Base-by-base conservation (phyloP, 768 basidiomycete genomes). In the Phaeotremella skinneri region DNA sequence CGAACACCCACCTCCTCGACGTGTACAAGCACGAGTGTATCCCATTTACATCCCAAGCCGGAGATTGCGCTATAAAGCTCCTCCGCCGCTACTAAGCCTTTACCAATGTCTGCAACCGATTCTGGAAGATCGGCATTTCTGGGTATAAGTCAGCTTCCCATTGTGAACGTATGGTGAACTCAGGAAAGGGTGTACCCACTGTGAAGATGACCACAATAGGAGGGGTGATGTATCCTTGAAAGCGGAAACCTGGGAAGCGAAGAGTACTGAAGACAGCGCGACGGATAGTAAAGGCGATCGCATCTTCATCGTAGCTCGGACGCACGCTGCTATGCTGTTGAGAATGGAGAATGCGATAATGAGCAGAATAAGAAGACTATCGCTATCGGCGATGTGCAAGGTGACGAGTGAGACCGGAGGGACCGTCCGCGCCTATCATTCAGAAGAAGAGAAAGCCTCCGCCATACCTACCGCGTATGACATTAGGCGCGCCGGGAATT, bases 201-300 rank as follows among this genome's bases (percentile, higher is more conserved):
- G 66, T 30, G 55, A 55, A 13, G 69, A 63, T 1, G 68, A 64
- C 67, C 67, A 74, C 1, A 71, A 52, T 4, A 71, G 62, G 20
- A 74, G 54, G 13, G 72, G 72, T 1, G 72, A 71, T 0, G 69
- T 69, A 45, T 71, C 67, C 49, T 57, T 64, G 67, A 68, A 73
- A 2, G 60, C 72, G 20, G 52, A 43, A 21, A 56, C 49, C 4
- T 66, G 53, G 14, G 56, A 20, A 7, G 64, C 50, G 5, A 57
- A 51, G 5, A 72, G 39, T 7, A 53, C 49, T 3, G 55, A 55
- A 0, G 57, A 52, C 4, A 52, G 23, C 4, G 63, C n/a, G 2
- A 41, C 32, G 20, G 57, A 16, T 29, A 53, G 21, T 4, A 57
- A 43, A 55, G 55, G 47, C 26, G 53, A 43, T 26, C 62, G 32